phyloP scores from a whole-genome alignment of 352 stramenopile species.

The Phytophthora litchii region DNA sequence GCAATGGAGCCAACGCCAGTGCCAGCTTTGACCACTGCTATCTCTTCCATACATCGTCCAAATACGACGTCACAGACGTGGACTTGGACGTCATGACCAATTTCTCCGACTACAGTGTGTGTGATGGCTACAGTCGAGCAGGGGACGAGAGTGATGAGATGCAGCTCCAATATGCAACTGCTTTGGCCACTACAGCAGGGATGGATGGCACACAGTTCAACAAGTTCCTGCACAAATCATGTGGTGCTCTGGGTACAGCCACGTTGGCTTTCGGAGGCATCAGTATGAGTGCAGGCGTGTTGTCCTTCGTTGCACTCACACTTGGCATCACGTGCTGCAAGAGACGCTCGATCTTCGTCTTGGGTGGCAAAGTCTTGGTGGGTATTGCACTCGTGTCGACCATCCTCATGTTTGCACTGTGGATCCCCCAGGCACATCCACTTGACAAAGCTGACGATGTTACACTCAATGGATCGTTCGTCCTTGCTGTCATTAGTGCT shows the following conservation, averaged over 20 bases:
- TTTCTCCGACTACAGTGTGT: conserved; percentile 64
- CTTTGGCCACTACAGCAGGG: conserved; percentile 45
- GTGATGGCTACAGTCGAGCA: conserved; percentile 55
- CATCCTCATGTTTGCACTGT: conserved; percentile 64
- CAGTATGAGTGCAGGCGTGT: conserved; percentile 41
- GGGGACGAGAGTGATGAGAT: conserved; percentile 28
- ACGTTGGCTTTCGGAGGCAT: conserved; percentile 56
- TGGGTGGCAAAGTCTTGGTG: conserved; percentile 48
- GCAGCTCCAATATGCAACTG: conserved; percentile 39
- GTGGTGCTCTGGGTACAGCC: conserved; percentile 44
- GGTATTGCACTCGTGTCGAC: conserved; percentile 46
- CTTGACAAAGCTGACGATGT: conserved; percentile 68
- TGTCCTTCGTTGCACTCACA: conserved; percentile 57
- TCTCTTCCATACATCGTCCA: conserved; percentile 71
- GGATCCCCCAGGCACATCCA: conserved; percentile 57
- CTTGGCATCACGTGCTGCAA: conserved; percentile 78
- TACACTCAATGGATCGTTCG: conserved; percentile 58
- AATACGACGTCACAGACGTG: conserved; percentile 48
- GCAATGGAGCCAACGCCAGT: conserved; percentile 30
- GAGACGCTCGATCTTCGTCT: conserved; percentile 67
- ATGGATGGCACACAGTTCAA: conserved; percentile 61
- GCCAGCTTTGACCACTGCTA: conserved; percentile 70
- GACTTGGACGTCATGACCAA: conserved; percentile 47
- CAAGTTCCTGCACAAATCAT: conserved; percentile 68
- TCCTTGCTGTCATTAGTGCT: conserved; percentile 52